phyloP scores from a whole-genome alignment of 2,329 filamentous ascomycete genomes.

The Colletotrichum eremochloae region DNA sequence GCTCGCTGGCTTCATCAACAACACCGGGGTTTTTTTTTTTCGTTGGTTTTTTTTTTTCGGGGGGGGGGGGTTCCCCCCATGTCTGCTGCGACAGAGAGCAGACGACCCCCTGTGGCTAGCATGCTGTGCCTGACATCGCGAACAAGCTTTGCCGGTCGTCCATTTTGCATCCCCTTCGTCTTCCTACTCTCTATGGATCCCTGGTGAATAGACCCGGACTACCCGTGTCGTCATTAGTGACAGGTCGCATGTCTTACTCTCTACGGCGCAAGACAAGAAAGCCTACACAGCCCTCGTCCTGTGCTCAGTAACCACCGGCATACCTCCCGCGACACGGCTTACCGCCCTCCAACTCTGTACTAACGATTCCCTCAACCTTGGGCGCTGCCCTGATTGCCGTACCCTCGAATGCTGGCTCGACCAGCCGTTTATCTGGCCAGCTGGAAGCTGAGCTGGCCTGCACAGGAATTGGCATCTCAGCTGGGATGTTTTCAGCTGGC shows the following conservation, averaged over 20 bases:
- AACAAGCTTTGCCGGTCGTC: background rate
- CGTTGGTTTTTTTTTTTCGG: too few species aligned
- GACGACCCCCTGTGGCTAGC: background rate
- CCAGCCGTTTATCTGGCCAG: constrained; percentile 3
- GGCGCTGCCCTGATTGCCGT: constrained; percentile 10
- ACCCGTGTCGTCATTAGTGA: constrained; percentile 31
- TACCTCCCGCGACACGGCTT: constrained; percentile 10
- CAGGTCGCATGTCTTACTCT: constrained; percentile 23
- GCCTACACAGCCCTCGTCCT: constrained; percentile 19
- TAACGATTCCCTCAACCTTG: constrained; percentile 1
- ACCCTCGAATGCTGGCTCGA: constrained; percentile 8
- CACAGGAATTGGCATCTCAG: constrained; percentile 16
- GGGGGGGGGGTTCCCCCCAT: too few species aligned
- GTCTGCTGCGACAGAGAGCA: background rate
- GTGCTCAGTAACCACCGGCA: constrained; percentile 14
- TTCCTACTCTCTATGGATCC: constrained; percentile 4
- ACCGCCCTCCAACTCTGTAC: constrained; percentile 1
- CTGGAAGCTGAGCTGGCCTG: constrained; percentile 1
- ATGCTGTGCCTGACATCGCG: background rate
- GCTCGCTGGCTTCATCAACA: background rate
- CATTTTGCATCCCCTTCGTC: constrained; percentile 6
- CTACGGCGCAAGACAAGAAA: constrained; percentile 14
- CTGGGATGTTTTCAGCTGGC: constrained; percentile 3
- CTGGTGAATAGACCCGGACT: background rate
- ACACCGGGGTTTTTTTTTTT: background rate